Conservation (phyloP, 1,284 basidiomycete genomes). For the Trichosporon faecale region DNA sequence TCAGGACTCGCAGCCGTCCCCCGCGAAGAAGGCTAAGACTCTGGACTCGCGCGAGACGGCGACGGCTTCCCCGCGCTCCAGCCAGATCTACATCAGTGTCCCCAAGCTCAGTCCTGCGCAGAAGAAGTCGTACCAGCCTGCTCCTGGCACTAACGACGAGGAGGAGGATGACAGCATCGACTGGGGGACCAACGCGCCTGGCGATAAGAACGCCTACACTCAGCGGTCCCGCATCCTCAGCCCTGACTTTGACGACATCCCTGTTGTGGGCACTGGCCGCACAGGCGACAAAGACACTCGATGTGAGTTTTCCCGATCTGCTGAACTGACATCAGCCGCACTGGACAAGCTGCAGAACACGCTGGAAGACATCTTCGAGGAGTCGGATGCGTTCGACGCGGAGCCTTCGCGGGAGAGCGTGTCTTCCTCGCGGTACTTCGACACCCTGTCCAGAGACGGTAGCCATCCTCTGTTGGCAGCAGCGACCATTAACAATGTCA, state of each 20-base stretch:
- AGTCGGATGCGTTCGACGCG: slow-evolving; percentile 72
- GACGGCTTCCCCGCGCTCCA: not conserved
- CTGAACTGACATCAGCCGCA: slow-evolving; percentile 56
- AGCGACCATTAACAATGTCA: slow-evolving; percentile 64
- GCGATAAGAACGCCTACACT: slow-evolving; percentile 18
- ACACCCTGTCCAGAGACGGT: slow-evolving; percentile 59
- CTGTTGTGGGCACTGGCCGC: slow-evolving; percentile 28
- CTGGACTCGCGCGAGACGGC: not conserved
- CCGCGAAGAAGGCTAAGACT: slow-evolving; percentile 16
- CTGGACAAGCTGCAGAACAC: slow-evolving; percentile 68
- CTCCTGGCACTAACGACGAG: slow-evolving; percentile 21
- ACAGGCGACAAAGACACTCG: slow-evolving; percentile 73
- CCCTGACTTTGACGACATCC: slow-evolving; percentile 9
- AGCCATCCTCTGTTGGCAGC: slow-evolving; percentile 62
- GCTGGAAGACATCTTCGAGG: slow-evolving; percentile 83
- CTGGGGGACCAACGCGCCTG: slow-evolving; percentile 31
- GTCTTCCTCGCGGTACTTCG: slow-evolving; percentile 60
- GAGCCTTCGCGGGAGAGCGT: slow-evolving; percentile 61
- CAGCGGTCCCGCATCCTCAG: slow-evolving; percentile 18
- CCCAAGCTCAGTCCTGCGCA: slow-evolving; percentile 13
- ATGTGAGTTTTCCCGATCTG: slow-evolving; percentile 54
- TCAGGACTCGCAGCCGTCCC: not conserved
- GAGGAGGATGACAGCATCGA: slow-evolving; percentile 43
- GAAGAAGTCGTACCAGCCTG: slow-evolving; percentile 13
- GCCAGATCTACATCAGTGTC: not conserved